Percentiles rank a stretch among this genome's conserved stretches.
Conservation (phyloP, 1,284 basidiomycete species). For the Malassezia sympodialis region DNA sequence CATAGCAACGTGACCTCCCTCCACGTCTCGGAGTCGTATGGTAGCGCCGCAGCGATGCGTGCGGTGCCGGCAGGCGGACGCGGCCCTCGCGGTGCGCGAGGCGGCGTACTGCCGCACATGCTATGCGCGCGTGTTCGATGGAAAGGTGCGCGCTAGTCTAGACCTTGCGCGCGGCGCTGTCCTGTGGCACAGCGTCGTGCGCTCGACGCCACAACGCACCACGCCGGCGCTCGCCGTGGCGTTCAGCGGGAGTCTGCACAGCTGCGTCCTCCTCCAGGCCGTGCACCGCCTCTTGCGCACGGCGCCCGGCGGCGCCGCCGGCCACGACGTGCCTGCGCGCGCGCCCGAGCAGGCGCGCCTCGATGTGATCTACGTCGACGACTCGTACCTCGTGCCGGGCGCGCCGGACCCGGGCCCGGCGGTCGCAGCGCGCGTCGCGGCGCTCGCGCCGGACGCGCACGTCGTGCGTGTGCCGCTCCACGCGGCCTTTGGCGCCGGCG, state of each 20-base stretch:
- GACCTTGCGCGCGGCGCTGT: constrained; percentile 32
- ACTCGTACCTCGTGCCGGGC: constrained; percentile 6
- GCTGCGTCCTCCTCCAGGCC: constrained; percentile 17
- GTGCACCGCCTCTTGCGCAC: constrained; percentile 11
- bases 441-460: constrained; percentile 10
- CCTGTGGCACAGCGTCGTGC: constrained; percentile 24
- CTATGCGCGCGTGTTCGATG: constrained; percentile 26
- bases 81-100: constrained; percentile 25
- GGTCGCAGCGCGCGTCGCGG: constrained; percentile 4
- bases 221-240: constrained; percentile 17
- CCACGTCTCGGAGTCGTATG: not conserved
- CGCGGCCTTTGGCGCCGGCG: not conserved
- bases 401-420: not conserved
- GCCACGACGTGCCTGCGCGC: constrained; percentile 2
- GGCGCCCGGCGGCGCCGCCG: not conserved
- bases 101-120: constrained; percentile 32
- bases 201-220: not conserved
- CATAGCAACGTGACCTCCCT: constrained; percentile 7
- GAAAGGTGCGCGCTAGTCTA: constrained; percentile 28
- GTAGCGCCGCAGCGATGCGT: constrained; percentile 18
- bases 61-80: constrained; percentile 23
- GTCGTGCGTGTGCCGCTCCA: constrained; percentile 2
- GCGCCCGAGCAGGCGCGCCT: constrained; percentile 28
- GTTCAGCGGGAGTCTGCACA: constrained; percentile 15
- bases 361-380: constrained; percentile 35